Percentiles rank a stretch among this genome's conserved stretches.
phyloP scores from a whole-genome alignment of 2,329 filamentous ascomycete species.

The Lecanicillium sp. region DNA sequence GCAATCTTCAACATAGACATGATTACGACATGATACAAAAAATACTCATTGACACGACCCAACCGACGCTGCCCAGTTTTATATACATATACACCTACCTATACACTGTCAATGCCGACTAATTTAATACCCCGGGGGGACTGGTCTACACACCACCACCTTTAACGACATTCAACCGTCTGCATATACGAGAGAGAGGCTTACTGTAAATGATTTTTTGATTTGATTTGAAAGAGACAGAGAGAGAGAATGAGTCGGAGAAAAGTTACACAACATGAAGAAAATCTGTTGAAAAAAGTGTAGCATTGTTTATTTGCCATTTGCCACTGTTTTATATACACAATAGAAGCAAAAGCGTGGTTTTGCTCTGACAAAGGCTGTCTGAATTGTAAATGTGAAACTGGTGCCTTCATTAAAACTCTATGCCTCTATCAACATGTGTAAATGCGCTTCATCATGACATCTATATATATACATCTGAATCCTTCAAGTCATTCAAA shows the following conservation, averaged over 20 bases:
- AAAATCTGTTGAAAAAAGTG: not conserved
- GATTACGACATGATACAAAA: slow-evolving; percentile 10
- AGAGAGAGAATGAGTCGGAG: not conserved
- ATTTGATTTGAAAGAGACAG: not conserved
- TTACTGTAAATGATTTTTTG: not conserved
- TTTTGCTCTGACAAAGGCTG: too few relatives aligned
- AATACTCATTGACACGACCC: not conserved
- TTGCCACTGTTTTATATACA: not conserved
- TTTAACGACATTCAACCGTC: slow-evolving; percentile 10
- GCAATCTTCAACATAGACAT: slow-evolving; percentile 9
- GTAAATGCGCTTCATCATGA: too few relatives aligned
- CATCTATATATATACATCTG: too few relatives aligned
- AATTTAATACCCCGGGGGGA: slow-evolving; percentile 8
- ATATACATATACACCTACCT: not conserved
- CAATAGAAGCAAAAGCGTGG: not conserved
- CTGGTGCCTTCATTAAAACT: too few relatives aligned
- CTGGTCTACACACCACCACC: slow-evolving; percentile 2
- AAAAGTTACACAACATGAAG: too few relatives aligned
- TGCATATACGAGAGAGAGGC: slow-evolving; percentile 3
- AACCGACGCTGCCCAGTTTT: not conserved
- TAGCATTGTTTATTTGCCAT: not conserved
- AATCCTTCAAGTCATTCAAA: too few relatives aligned
- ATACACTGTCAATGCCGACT: slow-evolving; percentile 9
- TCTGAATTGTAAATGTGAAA: too few relatives aligned
- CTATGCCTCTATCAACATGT: too few relatives aligned